A percentile compares a stretch with the other conserved stretches of the same genome.
Evolutionary conservation across 306 rosid genomes (phyloP).

Genomic region (Datisca glomerata): DNA sequence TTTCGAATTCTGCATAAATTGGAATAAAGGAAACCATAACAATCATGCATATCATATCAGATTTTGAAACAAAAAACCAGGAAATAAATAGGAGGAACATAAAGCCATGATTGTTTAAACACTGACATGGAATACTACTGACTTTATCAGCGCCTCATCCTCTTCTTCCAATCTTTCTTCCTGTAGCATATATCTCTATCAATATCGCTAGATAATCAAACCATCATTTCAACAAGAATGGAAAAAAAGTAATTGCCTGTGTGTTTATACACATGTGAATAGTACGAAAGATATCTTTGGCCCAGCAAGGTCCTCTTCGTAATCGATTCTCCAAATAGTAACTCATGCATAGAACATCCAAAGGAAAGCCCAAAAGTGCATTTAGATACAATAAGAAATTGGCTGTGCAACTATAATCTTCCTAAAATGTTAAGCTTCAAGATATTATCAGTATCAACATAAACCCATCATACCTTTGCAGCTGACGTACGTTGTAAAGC

Average conservation of each 20-base stretch:
- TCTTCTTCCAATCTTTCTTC: constrained; percentile 70
- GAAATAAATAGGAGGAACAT: constrained; percentile 4
- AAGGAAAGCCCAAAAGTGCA: neutral
- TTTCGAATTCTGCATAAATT: constrained; percentile 38
- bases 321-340: no score
- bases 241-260: neutral
- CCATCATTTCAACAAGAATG: neutral
- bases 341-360: no score
- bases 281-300: no score
- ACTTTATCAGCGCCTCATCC: constrained; percentile 72
- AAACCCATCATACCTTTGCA: constrained; percentile 30
- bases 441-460: no score
- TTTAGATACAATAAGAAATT: neutral
- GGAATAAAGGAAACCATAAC: neutral
- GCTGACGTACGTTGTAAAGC: constrained; percentile 57
- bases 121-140: constrained; percentile 55
- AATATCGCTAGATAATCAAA: constrained; percentile 7
- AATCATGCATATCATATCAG: constrained; percentile 1
- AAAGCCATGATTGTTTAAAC: constrained; percentile 1
- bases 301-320: no score
- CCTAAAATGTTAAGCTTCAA: neutral
- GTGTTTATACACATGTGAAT: no score
- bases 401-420: neutral
- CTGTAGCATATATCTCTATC: constrained; percentile 24
- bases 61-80: neutral